Base-by-base conservation (phyloP, 1,284 basidiomycete genomes). In the Retiboletus flavoniger region DNA sequence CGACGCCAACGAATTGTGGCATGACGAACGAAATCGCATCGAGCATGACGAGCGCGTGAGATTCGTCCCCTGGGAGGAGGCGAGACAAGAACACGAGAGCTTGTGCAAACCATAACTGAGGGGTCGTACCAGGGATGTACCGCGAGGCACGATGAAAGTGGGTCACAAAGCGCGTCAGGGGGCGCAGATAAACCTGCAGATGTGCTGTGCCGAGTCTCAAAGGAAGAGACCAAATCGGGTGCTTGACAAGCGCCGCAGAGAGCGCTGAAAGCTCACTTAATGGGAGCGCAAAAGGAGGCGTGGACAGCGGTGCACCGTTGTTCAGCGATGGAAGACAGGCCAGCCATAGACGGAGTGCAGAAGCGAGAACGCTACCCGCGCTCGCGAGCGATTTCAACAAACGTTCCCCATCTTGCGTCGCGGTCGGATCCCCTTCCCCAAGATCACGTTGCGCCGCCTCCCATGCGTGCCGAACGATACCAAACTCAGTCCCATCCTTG, bases 61-160 rank as follows among this genome's bases (percentile, higher is more conserved):
- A 78, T 63, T 91, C 89, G 60, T 91, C 86, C 17, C 89, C 87
- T 0, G 85, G 85, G 17, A 83, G 71, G 21, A 87, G 70, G 16
- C 79, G 72, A 14, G 73, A 59, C 0, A 89, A 59, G 32, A 87
- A 77, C 1, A 79, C 70, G 28, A 85, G 76, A 1, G 83, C 80
- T 56, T 89, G 84, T 1, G 82, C 80, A 39, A 86, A 72, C 87
- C 87, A 90, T 7, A 84, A 63, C 50, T 80, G 78, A 17, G 76
- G 72, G 3, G 78, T 71, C 16, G 77, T 78, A n/a, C 72, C 77
- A 7, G 85, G 85, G 8, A 84, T 71, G 9, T 74, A 67, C 19
- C 75, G 73, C 2, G 83, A 86, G 7, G 89, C 70, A 3, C 73
- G 74, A 45, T 88, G 75, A 55, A 84, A 89, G n/a, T 62, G 67